Base-by-base conservation (phyloP, 2,329 filamentous ascomycete species). In the Graphilbum sp. region DNA sequence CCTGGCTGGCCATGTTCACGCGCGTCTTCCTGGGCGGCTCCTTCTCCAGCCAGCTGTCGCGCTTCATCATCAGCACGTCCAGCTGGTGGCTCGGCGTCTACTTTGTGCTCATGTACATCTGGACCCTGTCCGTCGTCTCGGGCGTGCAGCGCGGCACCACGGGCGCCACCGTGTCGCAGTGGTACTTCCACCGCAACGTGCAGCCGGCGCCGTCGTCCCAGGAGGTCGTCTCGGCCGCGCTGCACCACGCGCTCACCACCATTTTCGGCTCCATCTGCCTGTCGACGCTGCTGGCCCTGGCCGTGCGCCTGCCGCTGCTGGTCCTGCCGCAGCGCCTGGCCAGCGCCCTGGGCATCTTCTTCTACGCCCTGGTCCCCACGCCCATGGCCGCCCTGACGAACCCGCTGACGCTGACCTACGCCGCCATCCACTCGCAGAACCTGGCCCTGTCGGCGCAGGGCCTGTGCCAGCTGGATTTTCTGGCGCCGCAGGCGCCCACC, bases 1-100 rank as follows among this genome's bases (percentile, higher is more conserved):
- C 82, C 7, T 98, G 90, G 90, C 74, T 96, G 47, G 76, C 77
- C 49, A 95, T 98, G 86, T 96, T 98, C 57, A 88, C 87, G 8
- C 73, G 86, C 33, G 78, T 96, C 41, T 98, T 98, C 56, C 74
- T 96, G 42, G 85, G 84, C n/a, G 90, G 90, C 0, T 81, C 87
- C 55, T 75, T 88, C 46, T 75, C 76, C 15, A 72, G 69, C 43
- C 62, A 54, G 17, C 62, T 77, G 23, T 62, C 66, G 0, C 55
- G 57, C 32, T 95, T 92, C 58, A 71, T 93, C 50, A 85, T 96
- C 51, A 80, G 85, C 52, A 63, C 80, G 16, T 85, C 84, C 42
- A 94, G 79, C 50, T 96, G 88, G 88, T 94, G 86, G 83, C 67
- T 98, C 4, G 90, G 83, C n/a, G 69, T 75, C 19, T 93, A 79